A percentile compares a stretch with the other conserved stretches of the same genome.
Evolutionary conservation across 139 green algal species (phyloP).

Genomic region (Tetradesmus obliquus): DNA sequence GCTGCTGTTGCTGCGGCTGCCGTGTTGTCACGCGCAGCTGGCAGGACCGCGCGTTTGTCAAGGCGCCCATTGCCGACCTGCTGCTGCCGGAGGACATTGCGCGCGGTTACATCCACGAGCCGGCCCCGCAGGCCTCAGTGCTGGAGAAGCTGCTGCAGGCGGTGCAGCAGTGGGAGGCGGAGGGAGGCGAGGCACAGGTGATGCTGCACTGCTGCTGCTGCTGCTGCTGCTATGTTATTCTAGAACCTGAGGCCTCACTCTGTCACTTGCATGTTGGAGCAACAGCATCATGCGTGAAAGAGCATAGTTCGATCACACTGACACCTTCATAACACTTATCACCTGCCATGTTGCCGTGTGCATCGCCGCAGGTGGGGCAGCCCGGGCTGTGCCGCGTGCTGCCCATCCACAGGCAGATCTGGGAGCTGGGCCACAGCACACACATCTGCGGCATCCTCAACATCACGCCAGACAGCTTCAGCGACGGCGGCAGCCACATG

Average conservation of each 20-base stretch:
- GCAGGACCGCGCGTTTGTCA: conserved; percentile 91
- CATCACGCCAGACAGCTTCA: conserved; percentile 98
- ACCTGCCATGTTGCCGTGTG: no score
- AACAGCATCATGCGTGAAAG: background rate
- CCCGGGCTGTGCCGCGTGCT: conserved; percentile 63
- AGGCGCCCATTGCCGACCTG: conserved; percentile 80
- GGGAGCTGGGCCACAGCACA: conserved; percentile 49
- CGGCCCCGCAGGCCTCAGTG: background rate
- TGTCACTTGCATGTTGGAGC: background rate
- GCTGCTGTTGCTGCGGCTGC: background rate
- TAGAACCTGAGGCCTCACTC: background rate
- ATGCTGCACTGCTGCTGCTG: background rate
- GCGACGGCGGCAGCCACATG: conserved; percentile 78
- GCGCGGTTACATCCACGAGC: conserved; percentile 27
- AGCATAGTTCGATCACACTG: no score
- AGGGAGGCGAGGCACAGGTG: conserved; percentile 57
- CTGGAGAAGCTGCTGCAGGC: conserved; percentile 26
- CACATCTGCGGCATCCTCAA: conserved; percentile 97
- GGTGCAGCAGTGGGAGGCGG: conserved; percentile 55
- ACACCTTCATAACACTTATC: no score
- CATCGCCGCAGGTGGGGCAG: conserved; percentile 41
- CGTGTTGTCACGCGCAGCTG: conserved; percentile 59
- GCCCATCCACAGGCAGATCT: conserved; percentile 58
- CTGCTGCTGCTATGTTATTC: background rate
- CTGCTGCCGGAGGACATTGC: conserved; percentile 38